Percentiles rank a stretch among this genome's conserved stretches.
These are phyloP conservation scores for Gnaphalium uliginosum DNA, from an alignment of 129 eudicot species.

Conservation along the genomic window DNA sequence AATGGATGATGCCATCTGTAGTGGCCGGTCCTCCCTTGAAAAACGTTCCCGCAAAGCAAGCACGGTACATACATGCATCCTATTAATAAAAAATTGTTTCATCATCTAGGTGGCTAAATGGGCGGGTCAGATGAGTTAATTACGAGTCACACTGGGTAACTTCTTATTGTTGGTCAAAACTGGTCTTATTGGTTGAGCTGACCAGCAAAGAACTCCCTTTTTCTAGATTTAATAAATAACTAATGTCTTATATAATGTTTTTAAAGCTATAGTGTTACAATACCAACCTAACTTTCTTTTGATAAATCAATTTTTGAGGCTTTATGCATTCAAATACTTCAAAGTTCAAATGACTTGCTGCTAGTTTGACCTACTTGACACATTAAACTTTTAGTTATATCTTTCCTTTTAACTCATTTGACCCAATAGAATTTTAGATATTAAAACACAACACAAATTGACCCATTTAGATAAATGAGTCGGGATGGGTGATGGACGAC, in stretches of 20 bases:
- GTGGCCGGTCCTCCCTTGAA: slow-evolving; percentile 58
- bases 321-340: not conserved
- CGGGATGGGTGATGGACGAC: not conserved
- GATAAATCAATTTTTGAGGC: not conserved
- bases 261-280: not conserved
- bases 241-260: not conserved
- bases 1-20: slow-evolving; percentile 52
- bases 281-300: not conserved
- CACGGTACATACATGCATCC: slow-evolving; percentile 47
- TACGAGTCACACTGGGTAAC: not conserved
- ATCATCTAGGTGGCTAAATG: not conserved
- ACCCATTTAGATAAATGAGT: not conserved
- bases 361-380: not conserved
- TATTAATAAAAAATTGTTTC: not conserved
- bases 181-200: not conserved
- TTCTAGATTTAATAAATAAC: not conserved
- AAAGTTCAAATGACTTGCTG: not conserved
- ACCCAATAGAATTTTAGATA: not conserved
- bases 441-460: not conserved
- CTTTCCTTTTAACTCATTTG: not conserved
- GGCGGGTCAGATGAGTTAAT: not conserved
- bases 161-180: slow-evolving; percentile 3
- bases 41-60: slow-evolving; percentile 79
- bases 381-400: not conserved
- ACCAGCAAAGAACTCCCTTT: not conserved